Percentiles rank a stretch among this genome's conserved stretches.
Conservation (phyloP, 306 rosid species). For the Castanea mollissima region DNA sequence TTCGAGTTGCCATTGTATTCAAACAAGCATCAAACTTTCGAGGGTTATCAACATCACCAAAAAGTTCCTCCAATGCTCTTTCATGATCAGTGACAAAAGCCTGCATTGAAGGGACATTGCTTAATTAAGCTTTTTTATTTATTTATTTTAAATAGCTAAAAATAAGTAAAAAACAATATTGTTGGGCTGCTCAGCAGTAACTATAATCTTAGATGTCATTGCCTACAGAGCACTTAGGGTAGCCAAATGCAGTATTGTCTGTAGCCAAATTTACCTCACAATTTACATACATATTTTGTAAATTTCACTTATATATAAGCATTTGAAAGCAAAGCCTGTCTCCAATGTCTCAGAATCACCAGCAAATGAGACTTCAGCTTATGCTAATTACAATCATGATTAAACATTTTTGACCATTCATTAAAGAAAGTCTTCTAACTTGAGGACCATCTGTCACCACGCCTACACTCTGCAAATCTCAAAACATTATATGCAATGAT, state of each 20-base stretch:
- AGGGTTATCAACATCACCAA: conserved; percentile 53
- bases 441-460: neutral
- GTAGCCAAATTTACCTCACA: too few relatives aligned
- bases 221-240: neutral
- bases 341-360: neutral
- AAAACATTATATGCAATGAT: neutral
- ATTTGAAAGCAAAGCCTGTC: neutral
- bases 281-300: neutral
- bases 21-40: conserved; percentile 59
- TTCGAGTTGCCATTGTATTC: conserved; percentile 74
- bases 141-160: neutral
- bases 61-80: conserved; percentile 70
- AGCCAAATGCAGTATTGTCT: neutral
- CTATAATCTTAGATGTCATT: conserved; percentile 8
- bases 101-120: conserved; percentile 41
- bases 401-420: neutral
- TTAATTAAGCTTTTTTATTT: neutral
- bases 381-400: neutral
- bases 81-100: conserved; percentile 87
- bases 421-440: neutral
- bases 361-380: neutral
- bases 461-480: neutral
- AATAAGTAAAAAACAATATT: conserved; percentile 13
- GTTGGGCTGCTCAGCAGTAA: conserved; percentile 9
- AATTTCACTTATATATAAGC: neutral